These are phyloP conservation scores for Myxozyma neglecta DNA, from an alignment of 805 yeast species.

Conservation along the genomic window DNA sequence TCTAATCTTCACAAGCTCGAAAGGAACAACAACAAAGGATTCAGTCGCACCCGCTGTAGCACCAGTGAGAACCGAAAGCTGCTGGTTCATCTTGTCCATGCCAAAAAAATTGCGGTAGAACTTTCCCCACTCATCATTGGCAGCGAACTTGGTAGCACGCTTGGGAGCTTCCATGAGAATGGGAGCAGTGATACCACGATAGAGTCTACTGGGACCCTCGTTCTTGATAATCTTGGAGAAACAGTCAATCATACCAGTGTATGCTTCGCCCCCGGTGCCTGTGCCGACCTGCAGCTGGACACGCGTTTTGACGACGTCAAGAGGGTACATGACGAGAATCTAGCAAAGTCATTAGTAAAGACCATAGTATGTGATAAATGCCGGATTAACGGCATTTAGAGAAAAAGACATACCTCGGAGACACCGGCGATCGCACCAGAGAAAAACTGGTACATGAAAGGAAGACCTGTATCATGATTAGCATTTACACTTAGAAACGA, in stretches of 20 bases:
- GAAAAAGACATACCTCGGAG: constrained; percentile 56
- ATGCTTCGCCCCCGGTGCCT: constrained; percentile 55
- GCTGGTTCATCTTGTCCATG: constrained; percentile 68
- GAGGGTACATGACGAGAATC: constrained; percentile 84
- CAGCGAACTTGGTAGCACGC: constrained; percentile 96
- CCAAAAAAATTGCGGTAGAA: constrained; percentile 73
- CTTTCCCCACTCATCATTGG: constrained; percentile 95
- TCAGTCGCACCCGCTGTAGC: constrained; percentile 99
- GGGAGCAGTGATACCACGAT: constrained; percentile 94
- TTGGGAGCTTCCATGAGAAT: constrained; percentile 99
- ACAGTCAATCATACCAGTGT: constrained; percentile 83
- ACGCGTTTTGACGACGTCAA: constrained; percentile 88
- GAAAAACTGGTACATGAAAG: constrained; percentile 85
- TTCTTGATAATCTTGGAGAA: constrained; percentile 75
- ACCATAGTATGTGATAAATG: neutral
- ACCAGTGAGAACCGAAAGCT: constrained; percentile 86
- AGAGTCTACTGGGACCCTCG: constrained; percentile 82
- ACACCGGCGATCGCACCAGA: constrained; percentile 97
- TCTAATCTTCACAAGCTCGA: constrained; percentile 92
- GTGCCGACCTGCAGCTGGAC: constrained; percentile 76
- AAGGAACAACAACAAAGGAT: constrained; percentile 95
- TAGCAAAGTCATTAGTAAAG: constrained; percentile 1
- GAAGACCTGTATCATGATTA: constrained; percentile 46
- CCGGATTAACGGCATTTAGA: neutral
- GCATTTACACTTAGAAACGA: neutral